Evolutionary conservation across 78 protist genomes (phyloP).

Genomic region (Polysphondylium violaceum): DNA sequence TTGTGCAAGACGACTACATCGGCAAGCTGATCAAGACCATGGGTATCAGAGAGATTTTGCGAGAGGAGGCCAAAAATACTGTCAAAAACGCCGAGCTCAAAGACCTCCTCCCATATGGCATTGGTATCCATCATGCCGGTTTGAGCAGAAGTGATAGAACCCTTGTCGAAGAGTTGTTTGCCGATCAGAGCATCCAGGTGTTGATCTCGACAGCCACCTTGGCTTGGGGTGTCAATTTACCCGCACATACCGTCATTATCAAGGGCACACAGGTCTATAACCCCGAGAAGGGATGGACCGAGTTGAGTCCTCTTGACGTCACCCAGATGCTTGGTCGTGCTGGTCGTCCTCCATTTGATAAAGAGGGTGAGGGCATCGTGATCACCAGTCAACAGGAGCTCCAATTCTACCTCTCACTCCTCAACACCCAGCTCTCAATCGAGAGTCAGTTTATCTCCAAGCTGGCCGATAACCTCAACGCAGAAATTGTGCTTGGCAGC

Average conservation of each 20-base stretch:
- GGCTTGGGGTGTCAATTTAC: slow-evolving; percentile 99
- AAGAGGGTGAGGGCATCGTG: slow-evolving; percentile 97
- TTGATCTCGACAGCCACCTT: slow-evolving; percentile 99
- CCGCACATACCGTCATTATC: slow-evolving; percentile 99
- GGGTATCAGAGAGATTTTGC: slow-evolving; percentile 7
- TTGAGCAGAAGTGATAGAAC: slow-evolving; percentile 89
- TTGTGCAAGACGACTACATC: slow-evolving; percentile 75
- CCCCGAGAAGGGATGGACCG: slow-evolving; percentile 98
- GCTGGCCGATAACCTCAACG: slow-evolving; percentile 97
- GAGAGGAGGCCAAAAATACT: slow-evolving; percentile 8
- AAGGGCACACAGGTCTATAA: slow-evolving; percentile 98
- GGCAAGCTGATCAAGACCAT: slow-evolving; percentile 78
- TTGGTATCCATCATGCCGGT: slow-evolving; percentile 99
- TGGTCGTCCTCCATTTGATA: slow-evolving; percentile 99
- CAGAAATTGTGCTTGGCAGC: slow-evolving; percentile 98
- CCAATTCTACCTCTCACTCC: slow-evolving; percentile 95
- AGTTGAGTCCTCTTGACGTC: slow-evolving; percentile 95
- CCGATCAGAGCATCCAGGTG: slow-evolving; percentile 93
- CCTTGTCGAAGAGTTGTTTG: slow-evolving; percentile 96
- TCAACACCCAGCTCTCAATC: slow-evolving; percentile 99
- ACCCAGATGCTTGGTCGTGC: slow-evolving; percentile 99
- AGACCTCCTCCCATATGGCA: slow-evolving; percentile 97
- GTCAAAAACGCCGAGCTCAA: slow-evolving; percentile 79
- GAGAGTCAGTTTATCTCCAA: slow-evolving; percentile 94
- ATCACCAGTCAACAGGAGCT: slow-evolving; percentile 96